A percentile compares a stretch with the other conserved stretches of the same genome.
phyloP scores from a whole-genome alignment of 139 green algal genomes.

The Zygnema circumcarinatum region DNA sequence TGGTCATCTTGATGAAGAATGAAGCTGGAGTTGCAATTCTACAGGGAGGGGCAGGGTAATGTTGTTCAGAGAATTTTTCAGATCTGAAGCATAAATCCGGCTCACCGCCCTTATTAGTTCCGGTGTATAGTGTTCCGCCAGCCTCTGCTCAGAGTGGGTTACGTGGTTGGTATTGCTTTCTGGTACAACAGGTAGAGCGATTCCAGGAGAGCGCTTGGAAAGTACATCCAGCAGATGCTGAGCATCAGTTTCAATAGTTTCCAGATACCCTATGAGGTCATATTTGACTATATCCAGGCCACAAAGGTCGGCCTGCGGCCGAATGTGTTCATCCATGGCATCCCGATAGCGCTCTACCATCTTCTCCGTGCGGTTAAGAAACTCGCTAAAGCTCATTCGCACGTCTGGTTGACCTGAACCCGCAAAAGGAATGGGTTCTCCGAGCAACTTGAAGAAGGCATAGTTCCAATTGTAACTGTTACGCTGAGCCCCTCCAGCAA shows the following conservation, averaged over 20 bases:
- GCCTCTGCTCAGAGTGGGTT: too few species aligned
- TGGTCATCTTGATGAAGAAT: too few species aligned
- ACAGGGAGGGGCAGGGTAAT: too few species aligned
- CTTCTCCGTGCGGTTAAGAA: neutral
- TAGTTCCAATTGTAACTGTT: neutral
- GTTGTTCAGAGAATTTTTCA: too few species aligned
- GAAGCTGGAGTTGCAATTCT: too few species aligned
- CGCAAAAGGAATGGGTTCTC: neutral
- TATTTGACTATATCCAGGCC: neutral
- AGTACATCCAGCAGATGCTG: too few species aligned
- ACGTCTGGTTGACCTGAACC: neutral
- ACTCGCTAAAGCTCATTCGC: neutral
- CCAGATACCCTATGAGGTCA: neutral
- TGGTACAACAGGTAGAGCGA: too few species aligned
- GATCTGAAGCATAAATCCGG: too few species aligned
- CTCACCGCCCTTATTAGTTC: too few species aligned
- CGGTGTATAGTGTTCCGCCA: too few species aligned
- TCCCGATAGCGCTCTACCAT: neutral
- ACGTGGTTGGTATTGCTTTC: too few species aligned
- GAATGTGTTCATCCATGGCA: neutral
- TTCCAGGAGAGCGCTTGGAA: too few species aligned
- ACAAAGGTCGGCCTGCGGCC: neutral
- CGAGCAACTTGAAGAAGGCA: neutral
- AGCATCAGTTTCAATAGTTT: neutral
- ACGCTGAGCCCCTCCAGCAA: neutral